These are phyloP conservation scores for Fusarium hostae DNA, from an alignment of 2,329 filamentous ascomycete species.

Conservation along the genomic window DNA sequence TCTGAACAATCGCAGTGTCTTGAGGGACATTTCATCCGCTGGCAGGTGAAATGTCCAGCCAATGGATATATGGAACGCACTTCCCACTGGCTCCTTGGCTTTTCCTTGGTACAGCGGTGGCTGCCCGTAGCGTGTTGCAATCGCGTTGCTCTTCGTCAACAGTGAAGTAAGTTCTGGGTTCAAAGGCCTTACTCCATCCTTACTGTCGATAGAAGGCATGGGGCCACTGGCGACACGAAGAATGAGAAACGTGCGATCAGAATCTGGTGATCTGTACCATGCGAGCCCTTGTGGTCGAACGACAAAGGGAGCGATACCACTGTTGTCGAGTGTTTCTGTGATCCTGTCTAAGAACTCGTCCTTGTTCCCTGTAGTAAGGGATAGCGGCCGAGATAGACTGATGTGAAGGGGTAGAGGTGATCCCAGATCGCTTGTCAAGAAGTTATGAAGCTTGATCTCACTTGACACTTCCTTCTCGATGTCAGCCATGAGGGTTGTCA, in stretches of 20 bases:
- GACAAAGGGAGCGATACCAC: constrained; percentile 48
- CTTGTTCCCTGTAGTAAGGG: constrained; percentile 78
- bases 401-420: constrained; percentile 86
- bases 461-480: constrained; percentile 50
- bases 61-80: constrained; percentile 86
- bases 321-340: constrained; percentile 51
- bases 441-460: constrained; percentile 66
- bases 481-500: constrained; percentile 56
- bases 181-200: constrained; percentile 44
- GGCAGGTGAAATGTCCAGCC: constrained; percentile 79
- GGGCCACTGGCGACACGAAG: constrained; percentile 64
- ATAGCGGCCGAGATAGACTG: constrained; percentile 85
- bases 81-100: constrained; percentile 39
- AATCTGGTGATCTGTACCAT: constrained; percentile 65
- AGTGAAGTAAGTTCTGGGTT: constrained; percentile 70
- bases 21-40: constrained; percentile 50
- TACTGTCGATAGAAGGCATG: background rate
- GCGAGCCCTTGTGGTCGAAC: constrained; percentile 54
- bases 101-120: constrained; percentile 72
- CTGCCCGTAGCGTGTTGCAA: constrained; percentile 77
- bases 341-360: constrained; percentile 72
- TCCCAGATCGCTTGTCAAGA: constrained; percentile 81
- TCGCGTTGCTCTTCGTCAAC: constrained; percentile 74
- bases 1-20: constrained; percentile 42
- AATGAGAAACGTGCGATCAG: constrained; percentile 86